Base-by-base conservation (phyloP, 805 yeast species). In the Monosporozyma solicola region DNA sequence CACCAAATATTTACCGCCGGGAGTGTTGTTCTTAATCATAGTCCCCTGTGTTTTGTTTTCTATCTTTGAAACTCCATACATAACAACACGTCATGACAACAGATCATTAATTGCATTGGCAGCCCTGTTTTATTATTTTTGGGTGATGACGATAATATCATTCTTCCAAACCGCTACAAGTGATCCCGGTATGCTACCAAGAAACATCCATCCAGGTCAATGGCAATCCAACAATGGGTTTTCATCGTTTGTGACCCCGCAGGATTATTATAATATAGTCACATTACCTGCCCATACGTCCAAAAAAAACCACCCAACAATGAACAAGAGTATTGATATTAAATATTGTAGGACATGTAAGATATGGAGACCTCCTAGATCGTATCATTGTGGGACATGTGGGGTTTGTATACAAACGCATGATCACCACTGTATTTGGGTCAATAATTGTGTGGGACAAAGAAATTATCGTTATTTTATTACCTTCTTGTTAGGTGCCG, bases 381-480 rank as follows among this genome's bases (percentile, higher is more conserved):
- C 90, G 0, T 79, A 84, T 52, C 96, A 87, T 66, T 87, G 96
- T 61, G 74, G 83, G 1, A 72, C 73, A 2, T 87, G 96, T 68
- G 80, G 80, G 56, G 72, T 73, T 7, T 88, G 96, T 61, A 72
- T 86, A 20, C 63, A 74, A 37, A 65, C 73, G 54, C 84, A 82
- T 62, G 95, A 86, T 62, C 88, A 83, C 61, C 88, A 83, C 65
- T 85, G 91, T 62, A 59, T 73, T 37, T 81, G 86, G 80, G 63
- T 87, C 49, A 83, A 85, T 61, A 86, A 82, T 59, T 87, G 96
- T 64, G 76, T 87, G 44, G 96, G 95, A 1, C 79, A 80, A 55
- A 68, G 87, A 52, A 87, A 86, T 61, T 86, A 86, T 65, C 68
- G 79, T 57, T 82, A 75, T 66, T 87, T 85, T 60, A 53, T 83